These are phyloP conservation scores for Lachnellula hyalina DNA, from an alignment of 2,329 filamentous ascomycete genomes.

Conservation along the genomic window DNA sequence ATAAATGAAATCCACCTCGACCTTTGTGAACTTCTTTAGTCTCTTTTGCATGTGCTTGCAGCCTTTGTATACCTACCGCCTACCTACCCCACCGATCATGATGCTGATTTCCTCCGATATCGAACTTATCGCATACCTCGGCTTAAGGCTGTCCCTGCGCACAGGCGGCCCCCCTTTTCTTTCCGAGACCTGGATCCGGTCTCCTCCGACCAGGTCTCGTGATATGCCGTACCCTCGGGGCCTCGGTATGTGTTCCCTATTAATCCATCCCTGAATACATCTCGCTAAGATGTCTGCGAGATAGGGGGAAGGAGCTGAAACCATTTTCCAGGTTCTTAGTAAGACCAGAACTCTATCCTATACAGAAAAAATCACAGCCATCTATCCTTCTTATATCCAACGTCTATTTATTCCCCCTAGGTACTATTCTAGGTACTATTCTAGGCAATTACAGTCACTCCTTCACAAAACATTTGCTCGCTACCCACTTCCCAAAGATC, in stretches of 20 bases:
- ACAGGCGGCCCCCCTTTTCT: background rate
- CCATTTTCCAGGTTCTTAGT: too few species aligned
- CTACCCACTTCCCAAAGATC: constrained; percentile 5
- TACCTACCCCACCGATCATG: background rate
- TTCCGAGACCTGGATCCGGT: background rate
- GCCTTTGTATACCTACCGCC: background rate
- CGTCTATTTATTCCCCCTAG: background rate
- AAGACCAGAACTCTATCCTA: background rate
- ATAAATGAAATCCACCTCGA: too few species aligned
- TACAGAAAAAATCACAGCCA: background rate
- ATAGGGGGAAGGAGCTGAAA: too few species aligned
- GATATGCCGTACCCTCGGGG: background rate
- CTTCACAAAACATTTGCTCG: constrained; percentile 2
- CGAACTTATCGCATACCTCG: background rate
- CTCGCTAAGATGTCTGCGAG: too few species aligned
- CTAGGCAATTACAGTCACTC: background rate
- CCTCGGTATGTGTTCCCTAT: background rate
- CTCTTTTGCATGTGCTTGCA: too few species aligned
- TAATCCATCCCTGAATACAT: too few species aligned
- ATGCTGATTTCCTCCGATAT: background rate
- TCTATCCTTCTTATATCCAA: background rate
- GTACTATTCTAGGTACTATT: background rate
- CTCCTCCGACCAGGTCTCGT: background rate
- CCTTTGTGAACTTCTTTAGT: too few species aligned
- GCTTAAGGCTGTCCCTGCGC: background rate